Conservation (phyloP, 169 alveolate genomes). For the Perkinsus marinus region DNA sequence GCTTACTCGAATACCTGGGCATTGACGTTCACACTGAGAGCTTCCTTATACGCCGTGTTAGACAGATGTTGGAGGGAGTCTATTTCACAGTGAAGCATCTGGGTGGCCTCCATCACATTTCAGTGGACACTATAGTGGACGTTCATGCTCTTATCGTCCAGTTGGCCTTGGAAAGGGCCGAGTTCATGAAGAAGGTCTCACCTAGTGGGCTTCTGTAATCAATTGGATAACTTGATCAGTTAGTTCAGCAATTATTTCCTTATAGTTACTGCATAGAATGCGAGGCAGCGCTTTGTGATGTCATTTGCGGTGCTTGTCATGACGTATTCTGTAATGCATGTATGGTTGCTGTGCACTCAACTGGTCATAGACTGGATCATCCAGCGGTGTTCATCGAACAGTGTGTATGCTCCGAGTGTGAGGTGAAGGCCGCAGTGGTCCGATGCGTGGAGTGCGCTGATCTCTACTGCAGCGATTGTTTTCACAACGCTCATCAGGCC, state of each 20-base stretch:
- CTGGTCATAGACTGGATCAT: slow-evolving; percentile 4
- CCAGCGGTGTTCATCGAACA: slow-evolving; percentile 9
- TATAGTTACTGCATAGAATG: slow-evolving; percentile 3
- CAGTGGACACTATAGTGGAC: neutral
- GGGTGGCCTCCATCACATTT: neutral
- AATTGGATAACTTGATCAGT: neutral
- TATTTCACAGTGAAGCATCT: slow-evolving; percentile 1
- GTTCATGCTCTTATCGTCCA: slow-evolving; percentile 5
- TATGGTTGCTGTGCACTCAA: slow-evolving; percentile 1
- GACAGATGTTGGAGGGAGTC: neutral
- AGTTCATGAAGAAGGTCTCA: neutral
- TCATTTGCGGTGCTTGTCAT: slow-evolving; percentile 1
- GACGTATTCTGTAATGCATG: slow-evolving; percentile 3
- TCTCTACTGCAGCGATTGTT: slow-evolving; percentile 9
- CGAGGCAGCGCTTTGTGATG: slow-evolving; percentile 6
- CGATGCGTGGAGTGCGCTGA: slow-evolving; percentile 8
- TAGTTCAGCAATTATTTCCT: neutral
- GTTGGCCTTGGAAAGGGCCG: neutral
- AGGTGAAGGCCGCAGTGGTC: neutral
- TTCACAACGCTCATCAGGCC: neutral
- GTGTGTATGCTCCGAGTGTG: slow-evolving; percentile 6
- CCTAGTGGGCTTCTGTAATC: neutral
- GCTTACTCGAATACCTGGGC: neutral
- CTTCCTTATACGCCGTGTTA: neutral
- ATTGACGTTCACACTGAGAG: slow-evolving; percentile 1